phyloP scores from a whole-genome alignment of 129 eudicot species.

The Flaveria brownii region DNA sequence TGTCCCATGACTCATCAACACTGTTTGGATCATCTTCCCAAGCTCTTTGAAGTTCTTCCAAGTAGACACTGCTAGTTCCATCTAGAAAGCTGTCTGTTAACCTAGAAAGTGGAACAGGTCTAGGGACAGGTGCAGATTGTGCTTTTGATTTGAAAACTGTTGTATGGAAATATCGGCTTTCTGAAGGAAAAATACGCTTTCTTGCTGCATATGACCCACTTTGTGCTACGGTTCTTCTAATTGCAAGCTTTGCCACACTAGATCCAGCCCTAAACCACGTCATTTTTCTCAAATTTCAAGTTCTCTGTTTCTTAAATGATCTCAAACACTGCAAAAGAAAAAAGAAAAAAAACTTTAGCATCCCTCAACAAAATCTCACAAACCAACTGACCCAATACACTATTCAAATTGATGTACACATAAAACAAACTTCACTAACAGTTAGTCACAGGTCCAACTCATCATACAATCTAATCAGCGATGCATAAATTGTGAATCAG shows the following conservation, averaged over 20 bases:
- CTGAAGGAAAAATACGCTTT: conserved; percentile 39
- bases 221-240: conserved; percentile 59
- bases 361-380: conserved; percentile 14
- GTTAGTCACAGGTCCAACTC: conserved; percentile 1
- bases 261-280: conserved; percentile 95
- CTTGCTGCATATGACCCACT: conserved; percentile 62
- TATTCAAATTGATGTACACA: not conserved
- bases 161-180: conserved; percentile 55
- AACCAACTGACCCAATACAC: not conserved
- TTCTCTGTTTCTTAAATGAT: conserved; percentile 3
- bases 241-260: conserved; percentile 73
- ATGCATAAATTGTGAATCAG: not conserved
- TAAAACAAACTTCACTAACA: not conserved
- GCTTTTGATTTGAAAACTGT: conserved; percentile 61
- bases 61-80: conserved; percentile 95
- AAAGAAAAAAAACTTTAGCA: not conserved
- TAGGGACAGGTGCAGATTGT: conserved; percentile 90
- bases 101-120: conserved; percentile 88
- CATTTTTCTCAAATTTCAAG: conserved; percentile 43
- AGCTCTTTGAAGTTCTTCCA: conserved; percentile 95
- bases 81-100: conserved; percentile 90
- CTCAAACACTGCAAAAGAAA: conserved; percentile 22
- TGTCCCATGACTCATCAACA: conserved; percentile 99
- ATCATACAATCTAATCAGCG: not conserved
- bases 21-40: conserved; percentile 97